phyloP scores from a whole-genome alignment of 192 early-diverging fungal genomes.

The Diversispora epigaea region DNA sequence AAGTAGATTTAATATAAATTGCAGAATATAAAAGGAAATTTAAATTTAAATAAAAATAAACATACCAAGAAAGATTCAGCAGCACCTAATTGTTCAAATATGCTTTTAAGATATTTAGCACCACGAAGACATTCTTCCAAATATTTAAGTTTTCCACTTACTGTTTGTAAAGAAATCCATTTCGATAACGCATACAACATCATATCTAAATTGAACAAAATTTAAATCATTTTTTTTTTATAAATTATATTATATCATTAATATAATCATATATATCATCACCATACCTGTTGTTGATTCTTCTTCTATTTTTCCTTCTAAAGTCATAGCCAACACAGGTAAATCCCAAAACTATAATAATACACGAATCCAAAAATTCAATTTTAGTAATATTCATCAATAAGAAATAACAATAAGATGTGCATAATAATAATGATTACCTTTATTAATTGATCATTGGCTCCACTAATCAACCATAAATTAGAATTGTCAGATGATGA shows the following conservation, averaged over 20 bases:
- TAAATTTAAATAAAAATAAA: constrained; percentile 6
- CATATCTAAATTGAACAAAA: constrained; percentile 38
- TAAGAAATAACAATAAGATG: background rate
- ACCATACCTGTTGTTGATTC: constrained; percentile 35
- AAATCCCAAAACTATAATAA: constrained; percentile 51
- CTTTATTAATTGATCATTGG: constrained; percentile 60
- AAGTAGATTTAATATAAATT: background rate
- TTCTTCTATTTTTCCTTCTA: constrained; percentile 24
- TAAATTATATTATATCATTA: background rate
- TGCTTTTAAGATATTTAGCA: constrained; percentile 68
- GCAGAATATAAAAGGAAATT: background rate
- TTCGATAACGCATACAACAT: constrained; percentile 63
- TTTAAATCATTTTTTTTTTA: background rate
- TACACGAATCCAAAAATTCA: background rate
- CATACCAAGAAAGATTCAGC: constrained; percentile 49
- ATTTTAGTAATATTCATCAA: too few species aligned
- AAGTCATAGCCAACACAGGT: constrained; percentile 16
- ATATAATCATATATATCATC: background rate
- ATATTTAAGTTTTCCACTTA: constrained; percentile 65
- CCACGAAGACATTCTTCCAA: constrained; percentile 71
- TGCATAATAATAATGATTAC: constrained; percentile 31
- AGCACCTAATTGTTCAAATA: constrained; percentile 69
- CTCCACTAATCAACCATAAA: constrained; percentile 53
- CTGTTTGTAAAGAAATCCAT: constrained; percentile 69
- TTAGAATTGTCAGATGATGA: background rate